Evolutionary conservation across 1,139 yeast species (phyloP), one percentile per base, ranked within the genome.

Genomic region (Kodamaea arcana): DNA sequence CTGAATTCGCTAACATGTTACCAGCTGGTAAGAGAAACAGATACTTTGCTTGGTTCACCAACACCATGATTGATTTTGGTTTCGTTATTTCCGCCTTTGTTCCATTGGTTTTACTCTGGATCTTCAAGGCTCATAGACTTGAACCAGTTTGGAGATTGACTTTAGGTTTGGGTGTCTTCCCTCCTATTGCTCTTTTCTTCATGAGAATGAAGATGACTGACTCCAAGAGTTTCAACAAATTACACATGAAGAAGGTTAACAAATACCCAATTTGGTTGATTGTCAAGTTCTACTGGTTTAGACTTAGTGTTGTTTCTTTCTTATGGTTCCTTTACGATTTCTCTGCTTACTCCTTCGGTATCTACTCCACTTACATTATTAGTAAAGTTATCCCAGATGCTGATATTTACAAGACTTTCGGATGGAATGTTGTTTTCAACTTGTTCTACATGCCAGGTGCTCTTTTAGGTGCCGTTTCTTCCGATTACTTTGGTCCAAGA

Each of bases 301-400:
- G 97, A 57, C 66, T 88, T 41, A 35, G 69, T 4, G 65, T 86
- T 35, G 84, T 87, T 28, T 71, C 94, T 4, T 52, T 84, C 40
- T 77, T 90, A 49, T 90, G 97, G 97, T 88, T 86, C 66, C 69
- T 86, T 50, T 90, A 90, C 56, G 95, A 90, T 62, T 87, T 90
- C 61, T 80, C 88, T 21, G 75, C 81, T 9, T 90, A 88, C 58
- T 84, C 96, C 0, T 88, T 87, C 56, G 92, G 95, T 48, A 77
- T 85, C 48, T 88, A 82, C 62, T 83, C 94, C n/a, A 65, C 88
- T 20, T 71, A 71, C 43, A 84, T 88, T 44, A 64, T 86, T 45
- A 65, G 70, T 24, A 57, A 63, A 30, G 64, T 86, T 39, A 75
- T 84, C 41, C 79, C 84, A 21, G 79, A 71, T 35, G 74, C 72